phyloP scores from a whole-genome alignment of 805 yeast species.

The Ogataea trehalophila region DNA sequence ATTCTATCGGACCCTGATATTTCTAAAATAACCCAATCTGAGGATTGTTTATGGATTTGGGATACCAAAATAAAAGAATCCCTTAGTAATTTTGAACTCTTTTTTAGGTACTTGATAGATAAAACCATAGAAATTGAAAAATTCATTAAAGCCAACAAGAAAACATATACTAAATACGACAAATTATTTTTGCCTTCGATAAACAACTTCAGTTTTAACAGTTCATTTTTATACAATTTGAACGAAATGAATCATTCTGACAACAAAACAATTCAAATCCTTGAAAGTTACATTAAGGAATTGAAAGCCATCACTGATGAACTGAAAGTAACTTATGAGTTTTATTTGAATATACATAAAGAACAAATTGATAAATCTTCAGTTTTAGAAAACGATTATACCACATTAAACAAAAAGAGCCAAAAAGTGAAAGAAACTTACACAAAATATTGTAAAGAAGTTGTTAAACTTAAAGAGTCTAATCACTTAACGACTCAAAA shows the following conservation, averaged over 20 bases:
- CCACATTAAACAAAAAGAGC: not conserved
- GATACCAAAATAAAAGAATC: not conserved
- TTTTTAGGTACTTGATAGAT: slow-evolving; percentile 1
- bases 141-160: not conserved
- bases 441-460: slow-evolving; percentile 1
- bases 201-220: not conserved
- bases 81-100: not conserved
- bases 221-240: not conserved
- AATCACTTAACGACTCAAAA: slow-evolving; percentile 3
- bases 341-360: not conserved
- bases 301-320: slow-evolving; percentile 2
- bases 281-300: not conserved
- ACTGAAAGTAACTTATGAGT: not conserved
- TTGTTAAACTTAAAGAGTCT: slow-evolving; percentile 19
- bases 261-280: not conserved
- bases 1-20: not conserved
- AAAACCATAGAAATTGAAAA: slow-evolving; percentile 1
- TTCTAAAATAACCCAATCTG: not conserved
- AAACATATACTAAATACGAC: not conserved
- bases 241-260: slow-evolving; percentile 1
- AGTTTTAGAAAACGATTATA: not conserved
- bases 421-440: not conserved
- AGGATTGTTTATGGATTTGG: not conserved
- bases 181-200: too few relatives aligned
- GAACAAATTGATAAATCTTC: not conserved